Percentiles rank a stretch among this genome's conserved stretches.
Conservation (phyloP, 768 basidiomycete species). For the Rhizopogon salebrosus region DNA sequence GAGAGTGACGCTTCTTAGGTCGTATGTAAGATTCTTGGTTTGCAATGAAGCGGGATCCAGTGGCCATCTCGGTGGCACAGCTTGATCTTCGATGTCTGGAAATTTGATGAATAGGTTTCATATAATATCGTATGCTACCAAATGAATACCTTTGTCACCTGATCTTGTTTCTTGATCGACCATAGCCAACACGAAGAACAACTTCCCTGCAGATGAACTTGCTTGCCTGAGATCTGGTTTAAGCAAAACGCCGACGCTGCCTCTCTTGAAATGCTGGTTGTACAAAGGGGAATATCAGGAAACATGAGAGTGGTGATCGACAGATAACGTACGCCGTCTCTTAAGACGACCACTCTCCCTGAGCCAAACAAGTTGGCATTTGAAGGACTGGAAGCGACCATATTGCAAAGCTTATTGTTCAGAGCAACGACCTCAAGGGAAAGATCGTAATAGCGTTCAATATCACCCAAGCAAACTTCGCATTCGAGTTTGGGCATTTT, state of each 20-base stretch:
- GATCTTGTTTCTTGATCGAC: conserved; percentile 61
- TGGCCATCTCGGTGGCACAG: conserved; percentile 77
- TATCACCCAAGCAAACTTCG: conserved; percentile 62
- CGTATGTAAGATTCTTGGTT: conserved; percentile 55
- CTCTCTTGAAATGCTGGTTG: conserved; percentile 66
- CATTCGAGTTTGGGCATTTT: conserved; percentile 64
- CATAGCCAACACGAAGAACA: conserved; percentile 67
- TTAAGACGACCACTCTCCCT: conserved; percentile 81
- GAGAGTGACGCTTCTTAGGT: conserved; percentile 59
- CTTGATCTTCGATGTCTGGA: conserved; percentile 52
- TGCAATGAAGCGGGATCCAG: conserved; percentile 43
- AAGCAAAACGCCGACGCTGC: conserved; percentile 67
- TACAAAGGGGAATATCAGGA: neutral
- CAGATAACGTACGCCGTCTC: conserved; percentile 60
- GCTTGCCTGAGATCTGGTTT: conserved; percentile 52
- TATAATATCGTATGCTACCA: neutral
- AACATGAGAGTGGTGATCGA: neutral
- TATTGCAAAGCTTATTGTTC: conserved; percentile 58
- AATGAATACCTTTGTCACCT: conserved; percentile 41
- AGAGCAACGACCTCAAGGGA: conserved; percentile 54
- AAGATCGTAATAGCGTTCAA: conserved; percentile 72
- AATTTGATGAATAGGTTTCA: neutral
- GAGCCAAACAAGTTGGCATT: conserved; percentile 62
- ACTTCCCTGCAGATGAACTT: conserved; percentile 42
- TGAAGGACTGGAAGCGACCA: conserved; percentile 54